Percentiles rank a stretch among this genome's conserved stretches.
Evolutionary conservation across 495 filamentous ascomycete species (phyloP).

Genomic region (Rostrohypoxylon terebratum): DNA sequence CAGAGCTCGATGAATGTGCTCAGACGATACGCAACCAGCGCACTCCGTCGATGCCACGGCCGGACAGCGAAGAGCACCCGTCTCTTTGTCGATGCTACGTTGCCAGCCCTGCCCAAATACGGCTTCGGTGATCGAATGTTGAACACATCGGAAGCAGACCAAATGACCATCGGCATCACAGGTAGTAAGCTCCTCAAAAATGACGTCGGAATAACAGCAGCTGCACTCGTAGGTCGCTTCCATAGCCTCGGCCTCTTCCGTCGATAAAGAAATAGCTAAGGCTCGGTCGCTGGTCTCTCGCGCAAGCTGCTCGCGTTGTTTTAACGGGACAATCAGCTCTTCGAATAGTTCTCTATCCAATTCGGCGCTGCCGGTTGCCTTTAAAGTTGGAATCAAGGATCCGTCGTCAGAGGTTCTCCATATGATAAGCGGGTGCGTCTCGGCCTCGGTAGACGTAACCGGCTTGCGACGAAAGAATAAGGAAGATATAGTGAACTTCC

Average conservation of each 20-base stretch:
- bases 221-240: conserved; percentile 85
- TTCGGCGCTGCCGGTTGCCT: conserved; percentile 78
- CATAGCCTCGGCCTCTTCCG: conserved; percentile 75
- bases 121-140: conserved; percentile 80
- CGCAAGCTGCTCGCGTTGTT: conserved; percentile 63
- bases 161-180: conserved; percentile 80
- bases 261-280: conserved; percentile 77
- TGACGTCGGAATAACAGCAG: conserved; percentile 83
- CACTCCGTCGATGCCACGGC: conserved; percentile 78
- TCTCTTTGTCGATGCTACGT: conserved; percentile 76
- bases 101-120: conserved; percentile 94
- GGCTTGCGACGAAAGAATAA: conserved; percentile 77
- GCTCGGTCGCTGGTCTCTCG: conserved; percentile 71
- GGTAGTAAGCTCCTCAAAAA: conserved; percentile 84
- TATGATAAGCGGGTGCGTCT: conserved; percentile 67
- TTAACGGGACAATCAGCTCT: conserved; percentile 72
- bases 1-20: conserved; percentile 78
- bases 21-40: conserved; percentile 73
- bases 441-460: conserved; percentile 66
- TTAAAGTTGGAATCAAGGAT: conserved; percentile 67
- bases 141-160: conserved; percentile 87
- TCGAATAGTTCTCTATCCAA: conserved; percentile 82
- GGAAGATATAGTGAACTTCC: conserved; percentile 83
- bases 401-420: conserved; percentile 69
- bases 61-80: conserved; percentile 80